Conservation (phyloP, 495 filamentous ascomycete species). For the Haplographium delicatum region DNA sequence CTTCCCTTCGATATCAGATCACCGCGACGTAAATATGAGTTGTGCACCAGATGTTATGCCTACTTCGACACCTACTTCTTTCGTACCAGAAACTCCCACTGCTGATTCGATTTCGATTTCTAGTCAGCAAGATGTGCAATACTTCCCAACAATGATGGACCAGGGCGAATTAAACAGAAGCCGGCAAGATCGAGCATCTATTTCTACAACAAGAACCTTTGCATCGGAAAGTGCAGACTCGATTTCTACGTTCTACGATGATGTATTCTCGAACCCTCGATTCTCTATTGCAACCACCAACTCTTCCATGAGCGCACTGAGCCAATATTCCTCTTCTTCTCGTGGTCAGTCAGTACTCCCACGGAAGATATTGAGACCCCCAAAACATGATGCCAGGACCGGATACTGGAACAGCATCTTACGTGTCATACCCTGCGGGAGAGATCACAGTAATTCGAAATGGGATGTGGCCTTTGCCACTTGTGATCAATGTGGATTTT, state of each 20-base stretch:
- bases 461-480: slow-evolving; percentile 7
- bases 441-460: slow-evolving; percentile 13
- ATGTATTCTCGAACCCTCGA: neutral
- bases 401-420: slow-evolving; percentile 20
- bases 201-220: slow-evolving; percentile 3
- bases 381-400: slow-evolving; percentile 13
- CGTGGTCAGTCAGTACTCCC: neutral
- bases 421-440: slow-evolving; percentile 19
- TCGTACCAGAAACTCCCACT: too few species aligned
- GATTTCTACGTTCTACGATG: neutral
- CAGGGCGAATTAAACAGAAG: too few species aligned
- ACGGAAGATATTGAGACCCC: neutral
- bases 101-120: too few species aligned
- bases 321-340: neutral
- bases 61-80: too few species aligned
- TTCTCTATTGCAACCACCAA: slow-evolving; percentile 4
- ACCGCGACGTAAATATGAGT: too few species aligned
- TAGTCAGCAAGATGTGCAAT: too few species aligned
- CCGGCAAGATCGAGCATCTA: slow-evolving; percentile 11
- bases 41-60: too few species aligned
- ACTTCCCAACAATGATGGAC: too few species aligned
- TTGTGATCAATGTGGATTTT: slow-evolving; percentile 18
- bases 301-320: slow-evolving; percentile 4
- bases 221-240: slow-evolving; percentile 1
- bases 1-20: too few species aligned